Evolutionary conservation across 352 stramenopile genomes (phyloP), one percentile per base, ranked within the genome.

Genomic region (Phytophthora brassicae): DNA sequence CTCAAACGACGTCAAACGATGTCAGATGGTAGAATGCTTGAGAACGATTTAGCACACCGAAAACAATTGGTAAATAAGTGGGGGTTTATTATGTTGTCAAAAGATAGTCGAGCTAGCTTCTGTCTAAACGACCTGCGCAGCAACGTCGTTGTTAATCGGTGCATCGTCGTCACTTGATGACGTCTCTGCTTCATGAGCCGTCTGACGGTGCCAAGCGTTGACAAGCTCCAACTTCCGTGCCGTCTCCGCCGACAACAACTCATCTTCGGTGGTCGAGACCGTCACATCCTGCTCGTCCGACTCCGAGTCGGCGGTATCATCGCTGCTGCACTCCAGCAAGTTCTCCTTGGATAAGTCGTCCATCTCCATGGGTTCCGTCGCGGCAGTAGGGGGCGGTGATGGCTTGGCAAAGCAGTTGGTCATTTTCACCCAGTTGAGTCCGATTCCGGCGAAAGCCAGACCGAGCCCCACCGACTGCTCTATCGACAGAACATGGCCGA

Each of bases 401-500:
- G 49, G 44, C 56, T 77, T 81, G n/a, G 51, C 59, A 31, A 75
- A 79, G 50, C 74, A 87, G 44, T 73, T 77, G 56, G 73, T 70
- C 36, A 89, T 71, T 16, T 76, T 78, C 29, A 89, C 70, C 86
- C 86, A 94, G 68, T 92, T 92, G n/a, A 92, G 56, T 0, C 79
- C 81, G 28, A 95, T 92, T 47, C 84, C 86, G 5, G 75, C 3
- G 44, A 95, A 95, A 2, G 81, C 77, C 0, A 93, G 56, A 12
- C 64, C 64, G 1, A 95, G 66, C 61, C 86, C 86, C 16, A 89
- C 38, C 3, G 66, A 78, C 70, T 95, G 86, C 44, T 90, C 74
- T 24, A 75, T 39, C 14, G 77, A 86, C 26, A 95, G 59, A 8
- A 92, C 72, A 66, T 95, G 86, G 31, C 83, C 81, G 39, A 95